phyloP scores from a whole-genome alignment of 208 protist genomes.

The Kentomonas sorsogonicus region DNA sequence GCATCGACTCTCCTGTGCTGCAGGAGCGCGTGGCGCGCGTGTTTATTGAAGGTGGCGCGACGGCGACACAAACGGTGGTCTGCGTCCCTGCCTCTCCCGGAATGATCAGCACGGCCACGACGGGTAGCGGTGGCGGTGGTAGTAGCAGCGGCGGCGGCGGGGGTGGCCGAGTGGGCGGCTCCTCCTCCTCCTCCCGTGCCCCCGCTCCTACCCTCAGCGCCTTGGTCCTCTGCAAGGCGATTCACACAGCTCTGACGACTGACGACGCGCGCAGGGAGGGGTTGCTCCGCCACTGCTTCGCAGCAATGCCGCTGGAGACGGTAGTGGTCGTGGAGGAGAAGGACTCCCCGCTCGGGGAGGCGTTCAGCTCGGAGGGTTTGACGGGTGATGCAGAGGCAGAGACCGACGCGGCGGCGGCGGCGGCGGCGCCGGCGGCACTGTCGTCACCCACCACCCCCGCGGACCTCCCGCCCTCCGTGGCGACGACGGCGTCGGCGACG shows the following conservation, averaged over 20 bases:
- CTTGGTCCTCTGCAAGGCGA: slow-evolving; percentile 32
- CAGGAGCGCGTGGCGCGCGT: slow-evolving; percentile 17
- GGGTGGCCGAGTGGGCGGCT: background rate
- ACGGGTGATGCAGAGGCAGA: background rate
- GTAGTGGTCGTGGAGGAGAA: background rate
- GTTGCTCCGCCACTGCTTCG: slow-evolving; percentile 41
- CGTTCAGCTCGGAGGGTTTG: background rate
- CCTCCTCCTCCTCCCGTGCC: too few relatives aligned
- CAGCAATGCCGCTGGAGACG: slow-evolving; percentile 15
- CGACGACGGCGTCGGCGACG: too few relatives aligned
- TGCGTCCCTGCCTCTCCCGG: slow-evolving; percentile 20
- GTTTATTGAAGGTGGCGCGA: too few relatives aligned
- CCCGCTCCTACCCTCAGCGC: slow-evolving; percentile 16
- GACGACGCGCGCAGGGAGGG: slow-evolving; percentile 3
- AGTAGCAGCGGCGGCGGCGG: too few relatives aligned
- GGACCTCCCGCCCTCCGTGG: too few relatives aligned
- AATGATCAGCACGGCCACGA: background rate
- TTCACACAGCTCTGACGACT: slow-evolving; percentile 34
- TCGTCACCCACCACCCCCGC: background rate
- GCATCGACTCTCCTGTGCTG: slow-evolving; percentile 27
- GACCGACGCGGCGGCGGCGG: background rate
- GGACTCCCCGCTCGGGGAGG: background rate
- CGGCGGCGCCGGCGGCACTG: background rate
- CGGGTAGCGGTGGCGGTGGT: too few relatives aligned
- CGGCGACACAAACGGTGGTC: too few relatives aligned